phyloP scores from a whole-genome alignment of 768 basidiomycete species.

The Lactarius sanguifluus region DNA sequence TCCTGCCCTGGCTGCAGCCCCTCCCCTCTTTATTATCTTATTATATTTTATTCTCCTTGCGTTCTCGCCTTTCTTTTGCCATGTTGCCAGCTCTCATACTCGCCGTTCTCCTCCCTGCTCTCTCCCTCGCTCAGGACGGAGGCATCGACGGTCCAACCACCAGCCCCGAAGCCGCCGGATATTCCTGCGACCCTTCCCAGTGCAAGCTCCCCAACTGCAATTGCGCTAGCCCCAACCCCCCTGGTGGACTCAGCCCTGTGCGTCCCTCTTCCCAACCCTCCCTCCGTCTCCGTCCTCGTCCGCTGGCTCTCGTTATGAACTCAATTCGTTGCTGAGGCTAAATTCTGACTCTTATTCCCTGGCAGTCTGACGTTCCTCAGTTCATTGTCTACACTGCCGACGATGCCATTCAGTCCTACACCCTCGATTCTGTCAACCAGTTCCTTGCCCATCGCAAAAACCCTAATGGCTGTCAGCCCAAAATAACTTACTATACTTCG shows the following conservation, averaged over 20 bases:
- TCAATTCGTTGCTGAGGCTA: background rate
- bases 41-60: background rate
- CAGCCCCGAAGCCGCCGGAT: conserved; percentile 56
- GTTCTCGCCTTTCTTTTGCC: background rate
- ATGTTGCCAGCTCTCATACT: conserved; percentile 27
- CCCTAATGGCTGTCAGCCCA: conserved; percentile 72
- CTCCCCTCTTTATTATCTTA: background rate
- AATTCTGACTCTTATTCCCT: background rate
- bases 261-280: conserved; percentile 33
- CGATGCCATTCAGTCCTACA: conserved; percentile 77
- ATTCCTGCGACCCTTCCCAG: conserved; percentile 62
- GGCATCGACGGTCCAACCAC: conserved; percentile 52
- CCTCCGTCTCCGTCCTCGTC: background rate
- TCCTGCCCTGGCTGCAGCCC: background rate
- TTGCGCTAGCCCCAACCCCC: conserved; percentile 71
- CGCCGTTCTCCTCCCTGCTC: conserved; percentile 24
- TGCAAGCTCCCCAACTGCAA: conserved; percentile 72
- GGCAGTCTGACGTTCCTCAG: conserved; percentile 56
- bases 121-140: conserved; percentile 47
- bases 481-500: conserved; percentile 76
- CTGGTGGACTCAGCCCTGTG: conserved; percentile 66
- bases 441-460: conserved; percentile 73
- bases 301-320: background rate
- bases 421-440: conserved; percentile 68
- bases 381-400: conserved; percentile 77